Base-by-base conservation (phyloP, 768 basidiomycete species). In the Naganishia kalamii region DNA sequence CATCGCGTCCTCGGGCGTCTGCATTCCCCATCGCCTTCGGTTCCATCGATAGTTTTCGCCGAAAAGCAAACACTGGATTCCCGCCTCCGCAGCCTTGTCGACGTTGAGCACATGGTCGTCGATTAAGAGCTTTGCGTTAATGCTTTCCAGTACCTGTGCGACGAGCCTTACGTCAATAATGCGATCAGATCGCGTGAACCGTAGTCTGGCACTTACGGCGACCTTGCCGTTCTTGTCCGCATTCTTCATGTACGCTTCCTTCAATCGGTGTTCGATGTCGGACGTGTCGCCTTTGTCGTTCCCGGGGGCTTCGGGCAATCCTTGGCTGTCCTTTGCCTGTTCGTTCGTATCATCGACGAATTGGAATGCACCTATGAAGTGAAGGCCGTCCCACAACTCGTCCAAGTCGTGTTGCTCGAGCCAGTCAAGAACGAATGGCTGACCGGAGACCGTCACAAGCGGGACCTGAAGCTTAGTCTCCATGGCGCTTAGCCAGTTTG, bases 121-220 rank as follows among this genome's bases (percentile, higher is more conserved):
- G 49, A 76, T 74, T 62, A 72, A 71, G 4, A 76, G 65, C 8
- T 66, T 60, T 10, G 75, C 73, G 23, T 70, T 69, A 68, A 76
- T 74, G 7, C 62, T 57, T 10, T 68, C 72, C 11, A 74, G 52
- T 11, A 76, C 69, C 73, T 75, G 47, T 15, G 27, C 13, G 17
- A 43, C 40, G 13, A 33, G 17, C 10, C 4, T 41, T 7, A 17
- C 49, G 62, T 52, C 12, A 52, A 49, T n/a, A 21, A n/a, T 49
- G n/a, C 23, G 46, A 3, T 19, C 17, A 32, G 23, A 4, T 6
- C 23, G 43, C 2, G 43, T 32, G 43, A 21, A 12, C 11, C 23
- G 32, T 2, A 10, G 13, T 29, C 37, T 46, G 8, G 15, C 29
- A 70, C 71, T 57, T 59, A 71, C 73, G 57, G 67, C 68, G 30